phyloP scores from a whole-genome alignment of 1,139 yeast species.

The Yamadazyma kanchanaburiensis region DNA sequence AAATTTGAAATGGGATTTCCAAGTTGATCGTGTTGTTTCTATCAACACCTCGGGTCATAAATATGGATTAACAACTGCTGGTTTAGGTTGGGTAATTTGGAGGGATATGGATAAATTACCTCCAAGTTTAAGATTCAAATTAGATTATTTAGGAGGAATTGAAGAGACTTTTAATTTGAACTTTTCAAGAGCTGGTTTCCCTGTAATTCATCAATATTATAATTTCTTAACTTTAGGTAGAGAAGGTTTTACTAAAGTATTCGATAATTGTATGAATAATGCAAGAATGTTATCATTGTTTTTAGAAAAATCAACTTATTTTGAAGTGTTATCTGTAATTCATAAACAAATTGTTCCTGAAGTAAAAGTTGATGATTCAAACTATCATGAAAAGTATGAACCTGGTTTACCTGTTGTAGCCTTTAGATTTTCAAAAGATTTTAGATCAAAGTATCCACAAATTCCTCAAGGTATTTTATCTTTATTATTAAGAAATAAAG shows the following conservation, averaged over 20 bases:
- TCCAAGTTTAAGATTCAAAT: conserved; percentile 65
- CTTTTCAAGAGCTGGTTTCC: conserved; percentile 92
- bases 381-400: conserved; percentile 42
- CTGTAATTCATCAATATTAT: conserved; percentile 83
- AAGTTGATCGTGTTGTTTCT: conserved; percentile 69
- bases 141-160: conserved; percentile 83
- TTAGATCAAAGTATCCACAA: conserved; percentile 63
- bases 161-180: conserved; percentile 86
- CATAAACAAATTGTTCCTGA: conserved; percentile 48
- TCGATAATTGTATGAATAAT: conserved; percentile 60
- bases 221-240: conserved; percentile 69
- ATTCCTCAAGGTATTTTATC: conserved; percentile 83
- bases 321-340: conserved; percentile 72
- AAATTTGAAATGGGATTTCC: conserved; percentile 78
- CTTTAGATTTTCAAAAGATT: conserved; percentile 63
- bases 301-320: conserved; percentile 63
- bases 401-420: conserved; percentile 92
- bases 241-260: conserved; percentile 65
- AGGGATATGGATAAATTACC: conserved; percentile 64
- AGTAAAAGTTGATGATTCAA: conserved; percentile 5
- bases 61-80: conserved; percentile 86
- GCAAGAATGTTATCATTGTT: conserved; percentile 67
- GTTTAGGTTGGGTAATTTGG: conserved; percentile 93
- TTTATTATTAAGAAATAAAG: conserved; percentile 69
- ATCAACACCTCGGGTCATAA: conserved; percentile 95